These are phyloP conservation scores for Cryptosporidium parvum DNA, from an alignment of 169 alveolate species.

Conservation along the genomic window DNA sequence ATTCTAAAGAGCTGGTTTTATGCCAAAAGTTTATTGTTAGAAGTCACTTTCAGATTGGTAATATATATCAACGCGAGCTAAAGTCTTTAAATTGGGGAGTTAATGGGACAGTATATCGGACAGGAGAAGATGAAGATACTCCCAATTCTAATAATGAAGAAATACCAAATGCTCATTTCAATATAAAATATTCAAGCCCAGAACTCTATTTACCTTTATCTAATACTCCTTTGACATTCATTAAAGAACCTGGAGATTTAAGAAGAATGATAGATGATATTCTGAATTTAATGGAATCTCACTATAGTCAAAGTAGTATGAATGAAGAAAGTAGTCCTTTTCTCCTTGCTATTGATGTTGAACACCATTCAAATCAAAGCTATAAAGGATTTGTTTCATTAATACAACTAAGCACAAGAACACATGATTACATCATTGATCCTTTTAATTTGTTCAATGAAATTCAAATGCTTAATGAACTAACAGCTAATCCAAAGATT, in stretches of 20 bases:
- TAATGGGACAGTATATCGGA: slow-evolving; percentile 76
- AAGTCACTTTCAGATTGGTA: neutral
- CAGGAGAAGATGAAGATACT: slow-evolving; percentile 69
- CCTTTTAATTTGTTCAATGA: slow-evolving; percentile 86
- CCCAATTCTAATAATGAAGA: slow-evolving; percentile 30
- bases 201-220: slow-evolving; percentile 76
- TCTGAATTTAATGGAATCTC: slow-evolving; percentile 19
- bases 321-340: slow-evolving; percentile 36
- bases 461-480: slow-evolving; percentile 85
- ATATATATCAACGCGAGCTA: slow-evolving; percentile 33
- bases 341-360: slow-evolving; percentile 93
- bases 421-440: slow-evolving; percentile 92
- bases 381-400: slow-evolving; percentile 93
- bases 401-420: slow-evolving; percentile 92
- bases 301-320: slow-evolving; percentile 62
- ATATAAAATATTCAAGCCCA: slow-evolving; percentile 46
- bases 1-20: slow-evolving; percentile 11
- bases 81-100: slow-evolving; percentile 70
- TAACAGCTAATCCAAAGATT: slow-evolving; percentile 92
- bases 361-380: slow-evolving; percentile 89
- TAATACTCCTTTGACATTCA: slow-evolving; percentile 83
- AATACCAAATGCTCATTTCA: slow-evolving; percentile 23
- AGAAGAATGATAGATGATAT: slow-evolving; percentile 82
- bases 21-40: slow-evolving; percentile 65
- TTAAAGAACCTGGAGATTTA: slow-evolving; percentile 82